phyloP scores from a whole-genome alignment of 2,329 filamentous ascomycete genomes.

The Fusarium lateritium region DNA sequence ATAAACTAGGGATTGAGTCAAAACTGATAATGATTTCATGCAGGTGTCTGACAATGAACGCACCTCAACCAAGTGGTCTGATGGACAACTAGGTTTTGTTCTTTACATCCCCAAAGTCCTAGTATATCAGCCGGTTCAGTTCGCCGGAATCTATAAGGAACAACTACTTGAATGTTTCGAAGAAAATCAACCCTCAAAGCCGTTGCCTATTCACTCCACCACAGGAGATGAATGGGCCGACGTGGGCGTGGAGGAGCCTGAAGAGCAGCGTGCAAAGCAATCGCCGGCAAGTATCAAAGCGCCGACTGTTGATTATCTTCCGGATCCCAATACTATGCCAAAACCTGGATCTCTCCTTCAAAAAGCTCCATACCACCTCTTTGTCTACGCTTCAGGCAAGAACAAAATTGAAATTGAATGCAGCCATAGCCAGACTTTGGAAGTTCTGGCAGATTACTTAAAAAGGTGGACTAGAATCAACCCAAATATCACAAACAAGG shows the following conservation, averaged over 20 bases:
- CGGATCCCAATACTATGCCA: slow-evolving; percentile 58
- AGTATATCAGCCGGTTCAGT: slow-evolving; percentile 52
- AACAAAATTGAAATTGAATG: slow-evolving; percentile 60
- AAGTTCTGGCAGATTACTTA: slow-evolving; percentile 62
- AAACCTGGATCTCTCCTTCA: slow-evolving; percentile 64
- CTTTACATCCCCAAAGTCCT: slow-evolving; percentile 56
- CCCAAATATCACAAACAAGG: slow-evolving; percentile 54
- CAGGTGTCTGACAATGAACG: slow-evolving; percentile 46
- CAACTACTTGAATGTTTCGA: slow-evolving; percentile 56
- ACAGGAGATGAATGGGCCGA: slow-evolving; percentile 63
- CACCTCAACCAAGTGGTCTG: slow-evolving; percentile 57
- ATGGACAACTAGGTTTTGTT: slow-evolving; percentile 56
- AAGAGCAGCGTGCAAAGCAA: slow-evolving; percentile 18
- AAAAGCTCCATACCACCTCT: slow-evolving; percentile 64
- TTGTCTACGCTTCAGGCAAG: slow-evolving; percentile 52
- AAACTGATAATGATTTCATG: background rate
- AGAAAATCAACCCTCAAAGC: slow-evolving; percentile 30
- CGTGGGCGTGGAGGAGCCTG: slow-evolving; percentile 52
- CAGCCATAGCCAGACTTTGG: slow-evolving; percentile 63
- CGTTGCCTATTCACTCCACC: slow-evolving; percentile 40
- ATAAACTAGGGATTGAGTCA: no score
- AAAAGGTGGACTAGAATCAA: slow-evolving; percentile 64
- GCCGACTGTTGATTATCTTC: slow-evolving; percentile 53
- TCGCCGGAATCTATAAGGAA: slow-evolving; percentile 55
- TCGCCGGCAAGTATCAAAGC: background rate